phyloP scores from a whole-genome alignment of 192 early-diverging fungal genomes.

The Mortierella claussenii region DNA sequence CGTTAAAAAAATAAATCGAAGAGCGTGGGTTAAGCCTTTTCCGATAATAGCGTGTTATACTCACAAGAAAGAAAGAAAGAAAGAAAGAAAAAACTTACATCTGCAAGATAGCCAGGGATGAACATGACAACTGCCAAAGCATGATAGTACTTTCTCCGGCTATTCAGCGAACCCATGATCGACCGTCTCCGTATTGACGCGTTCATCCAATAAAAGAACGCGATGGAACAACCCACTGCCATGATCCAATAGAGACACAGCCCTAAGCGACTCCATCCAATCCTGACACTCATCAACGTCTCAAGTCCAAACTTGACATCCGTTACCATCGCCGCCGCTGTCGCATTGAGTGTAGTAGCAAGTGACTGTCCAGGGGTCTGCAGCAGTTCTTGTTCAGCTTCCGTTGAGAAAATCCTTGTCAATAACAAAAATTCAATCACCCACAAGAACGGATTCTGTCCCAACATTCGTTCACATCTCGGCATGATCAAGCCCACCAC shows the following conservation, averaged over 20 bases:
- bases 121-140: constrained; percentile 86
- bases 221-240: constrained; percentile 43
- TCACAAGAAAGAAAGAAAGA: not conserved
- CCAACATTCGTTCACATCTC: constrained; percentile 58
- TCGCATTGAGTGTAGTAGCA: not conserved
- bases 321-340: not conserved
- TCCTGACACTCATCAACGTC: constrained; percentile 19
- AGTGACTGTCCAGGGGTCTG: constrained; percentile 14
- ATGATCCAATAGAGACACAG: constrained; percentile 51
- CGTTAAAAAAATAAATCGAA: not conserved
- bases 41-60: too few species aligned
- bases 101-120: constrained; percentile 78
- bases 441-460: constrained; percentile 78
- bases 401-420: constrained; percentile 20
- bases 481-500: constrained; percentile 66
- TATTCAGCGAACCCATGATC: constrained; percentile 66
- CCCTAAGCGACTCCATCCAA: constrained; percentile 47
- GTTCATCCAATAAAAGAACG: constrained; percentile 52
- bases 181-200: constrained; percentile 35
- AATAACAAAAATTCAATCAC: constrained; percentile 48
- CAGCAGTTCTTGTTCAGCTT: not conserved
- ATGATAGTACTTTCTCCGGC: constrained; percentile 90
- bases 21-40: too few species aligned
- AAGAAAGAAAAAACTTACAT: constrained; percentile 54
- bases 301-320: constrained; percentile 27